These are phyloP conservation scores for Penicillium olsonii DNA, from an alignment of 2,329 filamentous ascomycete species.

Conservation along the genomic window DNA sequence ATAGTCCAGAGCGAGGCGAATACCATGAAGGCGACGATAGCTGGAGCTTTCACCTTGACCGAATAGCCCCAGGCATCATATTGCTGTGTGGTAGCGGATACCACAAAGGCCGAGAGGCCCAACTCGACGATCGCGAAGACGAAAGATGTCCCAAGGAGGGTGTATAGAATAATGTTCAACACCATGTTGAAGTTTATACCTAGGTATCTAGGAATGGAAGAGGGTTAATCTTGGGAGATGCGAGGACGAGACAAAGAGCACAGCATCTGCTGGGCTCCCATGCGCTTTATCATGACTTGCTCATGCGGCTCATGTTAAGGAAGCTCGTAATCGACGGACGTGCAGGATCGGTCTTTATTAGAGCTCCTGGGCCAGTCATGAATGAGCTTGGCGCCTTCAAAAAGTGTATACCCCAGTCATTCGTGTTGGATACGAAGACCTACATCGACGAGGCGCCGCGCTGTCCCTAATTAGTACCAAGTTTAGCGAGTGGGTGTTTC, in stretches of 20 bases:
- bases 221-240: too few species aligned
- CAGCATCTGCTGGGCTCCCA: conserved; percentile 8
- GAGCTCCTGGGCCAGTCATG: neutral
- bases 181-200: conserved; percentile 14
- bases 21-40: conserved; percentile 25
- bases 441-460: conserved; percentile 15
- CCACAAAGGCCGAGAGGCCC: conserved; percentile 26
- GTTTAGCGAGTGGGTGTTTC: conserved; percentile 23
- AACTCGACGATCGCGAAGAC: conserved; percentile 31
- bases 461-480: conserved; percentile 16
- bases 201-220: too few species aligned
- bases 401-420: conserved; percentile 2
- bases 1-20: conserved; percentile 32
- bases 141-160: conserved; percentile 25
- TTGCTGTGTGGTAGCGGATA: conserved; percentile 1
- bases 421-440: conserved; percentile 18
- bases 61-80: conserved; percentile 5
- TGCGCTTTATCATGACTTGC: conserved; percentile 13
- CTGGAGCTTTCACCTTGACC: conserved; percentile 18
- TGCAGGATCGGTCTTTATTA: conserved; percentile 7
- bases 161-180: conserved; percentile 27
- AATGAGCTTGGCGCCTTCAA: conserved; percentile 5
- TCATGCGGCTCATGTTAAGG: conserved; percentile 8
- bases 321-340: neutral
- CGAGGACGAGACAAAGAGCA: neutral